Base-by-base conservation (phyloP, 2,329 filamentous ascomycete genomes). In the Diaporthe citriasiana region DNA sequence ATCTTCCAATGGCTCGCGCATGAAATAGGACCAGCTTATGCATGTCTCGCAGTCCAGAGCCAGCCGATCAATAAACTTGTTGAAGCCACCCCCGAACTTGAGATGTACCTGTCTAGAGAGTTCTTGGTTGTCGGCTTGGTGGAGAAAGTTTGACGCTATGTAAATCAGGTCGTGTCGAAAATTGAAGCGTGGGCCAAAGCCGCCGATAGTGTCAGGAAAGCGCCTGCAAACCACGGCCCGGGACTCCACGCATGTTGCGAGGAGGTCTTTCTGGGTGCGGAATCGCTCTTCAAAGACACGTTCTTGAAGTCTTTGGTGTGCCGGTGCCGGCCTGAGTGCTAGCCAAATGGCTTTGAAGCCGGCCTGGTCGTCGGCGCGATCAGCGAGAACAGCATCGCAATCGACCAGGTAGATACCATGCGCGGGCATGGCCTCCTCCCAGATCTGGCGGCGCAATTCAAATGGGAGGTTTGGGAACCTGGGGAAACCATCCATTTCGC, bases 121-220 rank as follows among this genome's bases (percentile, higher is more conserved):
- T 30, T 19, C n/a, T 30, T n/a, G 27, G 3, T 19, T 1, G 5
- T 0, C 12, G 6, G 3, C 7, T 2, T n/a, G 17, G 12, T 2
- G 7, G 27, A 27, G 4, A 6, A 65, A 9, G 9, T 15, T 27
- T 15, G 27, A 17, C 7, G 1, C 42, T 17, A 66, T 35, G 30
- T 50, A 50, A 42, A 66, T 35, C 60, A 66, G 27, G 27, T 50
- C 60, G 33, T 50, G 27, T 50, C 42, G 42, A 35, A 35, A 35
- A 19, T 42, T 66, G 60, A 50, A 50, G 42, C 27, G 60, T 22
- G 13, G 42, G 22, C 42, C 60, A 38, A 6, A 5, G 42, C 30
- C 42, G 12, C 12, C 12, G 30, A 66, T 19, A 12, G 60, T 66
- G 42, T 38, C 22, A 4, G 42, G 42, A 10, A 66, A 66, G 22